Evolutionary conservation across 345 rosid genomes (phyloP).

Genomic region (Syzygium grande): DNA sequence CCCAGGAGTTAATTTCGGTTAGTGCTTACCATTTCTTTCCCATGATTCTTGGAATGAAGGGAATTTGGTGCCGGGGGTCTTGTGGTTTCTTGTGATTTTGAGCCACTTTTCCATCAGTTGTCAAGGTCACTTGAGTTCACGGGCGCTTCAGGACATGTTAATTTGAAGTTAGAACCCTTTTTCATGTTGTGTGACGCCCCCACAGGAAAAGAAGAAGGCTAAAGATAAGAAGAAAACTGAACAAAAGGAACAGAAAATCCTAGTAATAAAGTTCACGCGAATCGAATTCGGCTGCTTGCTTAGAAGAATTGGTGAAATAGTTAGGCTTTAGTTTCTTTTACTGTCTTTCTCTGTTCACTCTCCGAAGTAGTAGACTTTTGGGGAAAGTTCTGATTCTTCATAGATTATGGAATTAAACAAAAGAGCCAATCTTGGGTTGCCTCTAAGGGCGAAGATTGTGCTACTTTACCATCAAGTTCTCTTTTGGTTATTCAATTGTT

Average conservation of each 20-base stretch:
- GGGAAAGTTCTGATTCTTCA: neutral
- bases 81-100: neutral
- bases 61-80: neutral
- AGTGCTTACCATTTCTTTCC: neutral
- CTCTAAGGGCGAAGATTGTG: neutral
- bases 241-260: neutral
- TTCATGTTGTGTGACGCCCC: neutral
- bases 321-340: neutral
- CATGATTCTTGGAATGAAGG: neutral
- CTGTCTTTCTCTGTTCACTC: neutral
- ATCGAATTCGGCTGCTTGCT: neutral
- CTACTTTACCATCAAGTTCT: neutral
- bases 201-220: neutral
- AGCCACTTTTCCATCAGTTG: neutral
- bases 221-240: neutral
- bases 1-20: neutral
- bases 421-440: neutral
- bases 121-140: neutral
- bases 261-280: neutral
- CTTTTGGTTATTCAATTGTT: neutral
- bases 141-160: neutral
- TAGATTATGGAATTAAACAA: neutral
- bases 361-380: neutral
- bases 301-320: neutral
- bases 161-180: neutral